phyloP scores from a whole-genome alignment of 345 rosid species.

The Camelina neglecta region DNA sequence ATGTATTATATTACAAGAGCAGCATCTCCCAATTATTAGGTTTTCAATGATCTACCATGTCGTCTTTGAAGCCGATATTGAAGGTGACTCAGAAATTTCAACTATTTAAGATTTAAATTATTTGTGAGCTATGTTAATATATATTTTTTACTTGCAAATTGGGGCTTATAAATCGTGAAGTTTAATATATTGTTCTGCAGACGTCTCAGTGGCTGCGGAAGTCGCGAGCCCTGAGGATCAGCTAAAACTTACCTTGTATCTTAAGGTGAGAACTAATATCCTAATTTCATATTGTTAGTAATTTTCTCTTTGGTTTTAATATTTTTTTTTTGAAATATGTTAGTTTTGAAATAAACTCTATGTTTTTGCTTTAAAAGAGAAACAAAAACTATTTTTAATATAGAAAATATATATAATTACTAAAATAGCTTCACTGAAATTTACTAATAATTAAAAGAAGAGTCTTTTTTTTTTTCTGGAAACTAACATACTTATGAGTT shows the following conservation, averaged over 20 bases:
- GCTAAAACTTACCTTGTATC: conserved; percentile 1
- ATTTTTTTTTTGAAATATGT: too few species aligned
- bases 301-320: not conserved
- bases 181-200: not conserved
- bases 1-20: not conserved
- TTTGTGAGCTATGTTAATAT: not conserved
- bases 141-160: not conserved
- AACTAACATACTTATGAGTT: too few species aligned
- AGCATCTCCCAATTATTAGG: not conserved
- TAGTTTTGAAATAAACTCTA: too few species aligned
- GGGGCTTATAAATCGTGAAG: not conserved
- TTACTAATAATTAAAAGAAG: too few species aligned
- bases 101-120: not conserved
- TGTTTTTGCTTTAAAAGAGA: too few species aligned
- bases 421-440: too few species aligned
- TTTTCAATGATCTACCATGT: not conserved
- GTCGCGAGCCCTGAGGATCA: not conserved
- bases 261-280: not conserved
- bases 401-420: too few species aligned
- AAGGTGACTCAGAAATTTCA: not conserved
- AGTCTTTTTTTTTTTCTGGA: too few species aligned
- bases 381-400: too few species aligned
- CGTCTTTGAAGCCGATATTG: not conserved
- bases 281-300: not conserved
- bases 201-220: not conserved